phyloP scores from a whole-genome alignment of 2,329 filamentous ascomycete genomes.

The Cryphonectria radicalis region DNA sequence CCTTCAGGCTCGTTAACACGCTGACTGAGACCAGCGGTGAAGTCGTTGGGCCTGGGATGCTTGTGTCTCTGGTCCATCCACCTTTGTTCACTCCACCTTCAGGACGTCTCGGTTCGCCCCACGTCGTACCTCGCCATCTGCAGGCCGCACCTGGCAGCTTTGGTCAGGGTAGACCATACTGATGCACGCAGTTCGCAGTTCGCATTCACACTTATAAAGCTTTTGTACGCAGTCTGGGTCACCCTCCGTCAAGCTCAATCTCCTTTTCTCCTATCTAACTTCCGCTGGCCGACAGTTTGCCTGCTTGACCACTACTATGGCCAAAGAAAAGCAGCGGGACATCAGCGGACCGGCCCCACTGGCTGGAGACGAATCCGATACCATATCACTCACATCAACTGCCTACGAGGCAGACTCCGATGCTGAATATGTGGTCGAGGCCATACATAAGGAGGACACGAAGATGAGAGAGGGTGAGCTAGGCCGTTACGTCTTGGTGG shows the following conservation, averaged over 20 bases:
- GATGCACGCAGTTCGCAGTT: background rate
- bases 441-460: constrained; percentile 53
- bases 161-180: background rate
- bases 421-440: constrained; percentile 58
- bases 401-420: constrained; percentile 40
- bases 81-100: background rate
- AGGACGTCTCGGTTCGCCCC: background rate
- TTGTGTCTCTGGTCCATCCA: background rate
- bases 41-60: background rate
- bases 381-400: constrained; percentile 63
- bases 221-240: background rate
- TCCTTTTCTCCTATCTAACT: background rate
- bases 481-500: constrained; percentile 58
- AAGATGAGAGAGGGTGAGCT: constrained; percentile 37
- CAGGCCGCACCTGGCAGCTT: background rate
- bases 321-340: constrained; percentile 10
- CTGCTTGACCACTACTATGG: background rate
- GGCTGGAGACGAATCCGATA: constrained; percentile 48
- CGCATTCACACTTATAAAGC: background rate
- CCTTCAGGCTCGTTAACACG: background rate
- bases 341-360: background rate
- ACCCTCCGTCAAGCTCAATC: background rate
- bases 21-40: background rate
- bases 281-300: background rate
- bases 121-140: background rate